Base-by-base conservation (phyloP, 345 rosid genomes). In the Turritis glabra region DNA sequence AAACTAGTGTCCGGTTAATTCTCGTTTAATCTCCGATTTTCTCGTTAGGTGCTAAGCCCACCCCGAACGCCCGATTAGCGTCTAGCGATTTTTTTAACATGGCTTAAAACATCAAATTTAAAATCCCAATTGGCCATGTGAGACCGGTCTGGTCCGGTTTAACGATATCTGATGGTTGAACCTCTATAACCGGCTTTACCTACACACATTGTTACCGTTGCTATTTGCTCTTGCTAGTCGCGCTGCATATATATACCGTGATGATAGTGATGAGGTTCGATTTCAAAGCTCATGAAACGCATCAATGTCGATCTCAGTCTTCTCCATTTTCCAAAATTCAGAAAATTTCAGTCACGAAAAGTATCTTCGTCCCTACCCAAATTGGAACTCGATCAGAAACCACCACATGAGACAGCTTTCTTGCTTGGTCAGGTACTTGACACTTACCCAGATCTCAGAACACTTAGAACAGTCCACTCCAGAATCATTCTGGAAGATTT, bases 401-500 rank as follows among this genome's bases (percentile, higher is more conserved):
- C 54, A 71, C 12, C 84, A 47, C 26, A 41, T 8, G 71, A 19
- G 25, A 53, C 68, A 38, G 33, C 51, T 44, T 64, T 72, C 52
- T 27, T 74, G 15, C 84, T 85, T 67, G 63, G 71, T 58, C 73
- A 74, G 61, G 40, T 82, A 76, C 67, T 90, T 79, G 92, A 88
- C 77, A 64, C 47, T 38, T 77, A 73, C 84, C 92, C 92, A 64
- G 81, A 81, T 74, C 23, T 69, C 69, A 80, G 54, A 82, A 82
- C 85, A 4, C 82, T 90, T 29, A 75, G 43, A 72, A 72, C 74
- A 63, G 73, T 85, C 32, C 94, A 88, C 43, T 73, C 78, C 54
- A 81, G 65, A 72, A 66, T 88, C 54, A 29, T 85, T 5, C 10
- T 30, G 2, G 77, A 82, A 37, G 1, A 48, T 47, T 75, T 87